Percentiles rank a stretch among this genome's conserved stretches.
phyloP scores from a whole-genome alignment of 2,329 filamentous ascomycete species.

The Byssoonygena ceratinophila region DNA sequence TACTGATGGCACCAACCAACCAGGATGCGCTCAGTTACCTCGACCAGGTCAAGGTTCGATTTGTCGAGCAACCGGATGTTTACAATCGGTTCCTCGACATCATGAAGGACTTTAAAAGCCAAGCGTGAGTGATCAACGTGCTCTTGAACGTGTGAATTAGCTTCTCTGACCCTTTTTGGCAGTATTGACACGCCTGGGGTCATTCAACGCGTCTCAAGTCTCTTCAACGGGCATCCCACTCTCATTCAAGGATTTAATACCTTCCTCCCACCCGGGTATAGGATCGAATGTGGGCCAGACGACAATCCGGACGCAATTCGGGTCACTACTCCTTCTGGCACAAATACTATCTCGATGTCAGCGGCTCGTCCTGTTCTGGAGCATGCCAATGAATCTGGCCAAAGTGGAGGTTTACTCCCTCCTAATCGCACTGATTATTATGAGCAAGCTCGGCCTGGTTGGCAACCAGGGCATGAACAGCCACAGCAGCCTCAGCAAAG shows the following conservation, averaged over 20 bases:
- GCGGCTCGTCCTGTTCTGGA: constrained; percentile 29
- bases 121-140: constrained; percentile 54
- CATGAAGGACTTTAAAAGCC: constrained; percentile 99
- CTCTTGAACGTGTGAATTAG: constrained; percentile 6
- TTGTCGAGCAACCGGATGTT: constrained; percentile 90
- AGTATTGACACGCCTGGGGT: constrained; percentile 94
- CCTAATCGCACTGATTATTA: constrained; percentile 32
- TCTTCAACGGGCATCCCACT: constrained; percentile 91
- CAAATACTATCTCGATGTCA: constrained; percentile 75
- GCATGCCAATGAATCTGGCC: constrained; percentile 24
- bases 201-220: constrained; percentile 87
- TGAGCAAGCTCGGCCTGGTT: constrained; percentile 31
- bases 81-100: constrained; percentile 97
- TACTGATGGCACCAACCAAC: constrained; percentile 35
- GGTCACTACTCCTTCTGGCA: constrained; percentile 96
- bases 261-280: constrained; percentile 86
- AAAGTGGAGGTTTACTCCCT: constrained; percentile 24
- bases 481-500: constrained; percentile 20
- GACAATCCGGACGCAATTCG: constrained; percentile 93
- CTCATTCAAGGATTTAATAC: constrained; percentile 98
- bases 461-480: constrained; percentile 22
- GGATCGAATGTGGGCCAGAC: constrained; percentile 88
- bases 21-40: constrained; percentile 84
- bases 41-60: constrained; percentile 97
- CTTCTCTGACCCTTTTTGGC: constrained; percentile 12